Base-by-base conservation (phyloP, 164 flowering plant species). In the Kalanchoe fedtschenkoi region DNA sequence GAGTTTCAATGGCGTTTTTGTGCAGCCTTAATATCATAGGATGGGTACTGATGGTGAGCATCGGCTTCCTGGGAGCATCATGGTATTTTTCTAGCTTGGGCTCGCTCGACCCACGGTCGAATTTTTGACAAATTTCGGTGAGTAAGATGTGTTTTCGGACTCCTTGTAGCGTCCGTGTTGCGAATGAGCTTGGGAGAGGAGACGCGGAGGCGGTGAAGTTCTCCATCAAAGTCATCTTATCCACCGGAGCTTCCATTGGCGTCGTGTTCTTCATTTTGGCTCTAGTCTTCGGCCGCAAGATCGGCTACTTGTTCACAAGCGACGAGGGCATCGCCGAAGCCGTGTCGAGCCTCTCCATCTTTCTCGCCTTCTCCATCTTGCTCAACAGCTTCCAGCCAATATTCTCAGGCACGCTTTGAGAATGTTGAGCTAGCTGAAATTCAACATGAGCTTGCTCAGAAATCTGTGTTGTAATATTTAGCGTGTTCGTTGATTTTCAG, bases 181-280 rank as follows among this genome's bases (percentile, higher is more conserved):
- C 77, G 56, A 75, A 78, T 58, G 79, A 75, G 58, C 69, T 75
- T 0, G 78, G 78, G 15, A 67, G 68, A 62, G 79, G 77, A 8
- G 38, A 72, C 61, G 69, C 70, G 0, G 66, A 65, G 29, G 79
- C 77, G n/a, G 75, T 68, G 9, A 69, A 55, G 29, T 73, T 75
- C 34, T 69, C 82, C 3, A 66, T 73, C 19, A 72, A 58, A 58
- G 72, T 73, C 30, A 58, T 73, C 19, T 24, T 67, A 46, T 4
- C 17, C 4, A 74, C 79, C 57, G 70, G 75, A 19, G 22, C 65
- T 10, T 2, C 22, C 35, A 32, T 77, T 22, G 80, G 76, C 6
- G 30, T 72, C 2, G 1, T 70, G 21, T 60, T 72, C 21, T 68
- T 21, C 34, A 58, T 72, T 6, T 11, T 74, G 10, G 65, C 66